These are phyloP conservation scores for Aspergillus caelatus DNA, from an alignment of 2,329 filamentous ascomycete species.

Conservation along the genomic window DNA sequence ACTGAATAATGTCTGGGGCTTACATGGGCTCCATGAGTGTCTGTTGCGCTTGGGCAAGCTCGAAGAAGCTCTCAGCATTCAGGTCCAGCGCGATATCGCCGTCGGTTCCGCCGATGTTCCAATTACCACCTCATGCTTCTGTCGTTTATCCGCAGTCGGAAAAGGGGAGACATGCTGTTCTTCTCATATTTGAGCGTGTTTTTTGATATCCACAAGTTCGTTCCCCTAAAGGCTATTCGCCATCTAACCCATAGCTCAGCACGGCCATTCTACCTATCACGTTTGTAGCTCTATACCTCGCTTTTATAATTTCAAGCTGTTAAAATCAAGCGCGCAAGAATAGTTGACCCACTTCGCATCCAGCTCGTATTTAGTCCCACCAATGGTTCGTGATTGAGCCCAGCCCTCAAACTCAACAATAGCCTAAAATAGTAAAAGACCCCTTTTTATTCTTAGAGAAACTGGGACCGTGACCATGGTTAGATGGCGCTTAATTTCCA, in stretches of 20 bases:
- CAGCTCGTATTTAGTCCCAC: neutral
- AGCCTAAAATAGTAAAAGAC: neutral
- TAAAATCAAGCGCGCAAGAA: neutral
- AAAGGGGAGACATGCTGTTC: neutral
- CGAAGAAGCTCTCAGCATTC: slow-evolving; percentile 50
- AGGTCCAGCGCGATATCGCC: slow-evolving; percentile 54
- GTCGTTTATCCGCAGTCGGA: slow-evolving; percentile 22
- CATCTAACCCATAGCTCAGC: neutral
- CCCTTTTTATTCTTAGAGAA: neutral
- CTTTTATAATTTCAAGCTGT: neutral
- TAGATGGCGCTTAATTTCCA: neutral
- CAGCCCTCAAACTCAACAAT: neutral
- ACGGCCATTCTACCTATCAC: neutral
- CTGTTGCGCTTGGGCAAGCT: slow-evolving; percentile 55
- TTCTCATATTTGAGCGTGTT: too few species aligned
- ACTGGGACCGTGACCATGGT: neutral
- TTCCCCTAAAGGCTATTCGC: neutral
- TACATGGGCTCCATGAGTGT: slow-evolving; percentile 74
- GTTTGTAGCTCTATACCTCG: neutral
- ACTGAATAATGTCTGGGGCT: slow-evolving; percentile 72
- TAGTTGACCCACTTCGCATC: neutral
- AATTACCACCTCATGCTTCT: slow-evolving; percentile 62
- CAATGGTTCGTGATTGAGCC: neutral
- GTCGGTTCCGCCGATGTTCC: slow-evolving; percentile 61
- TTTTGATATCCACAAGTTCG: neutral